Percentiles rank a stretch among this genome's conserved stretches.
phyloP scores from a whole-genome alignment of 257 asterid genomes.

The Capsicum rhomboideum region DNA sequence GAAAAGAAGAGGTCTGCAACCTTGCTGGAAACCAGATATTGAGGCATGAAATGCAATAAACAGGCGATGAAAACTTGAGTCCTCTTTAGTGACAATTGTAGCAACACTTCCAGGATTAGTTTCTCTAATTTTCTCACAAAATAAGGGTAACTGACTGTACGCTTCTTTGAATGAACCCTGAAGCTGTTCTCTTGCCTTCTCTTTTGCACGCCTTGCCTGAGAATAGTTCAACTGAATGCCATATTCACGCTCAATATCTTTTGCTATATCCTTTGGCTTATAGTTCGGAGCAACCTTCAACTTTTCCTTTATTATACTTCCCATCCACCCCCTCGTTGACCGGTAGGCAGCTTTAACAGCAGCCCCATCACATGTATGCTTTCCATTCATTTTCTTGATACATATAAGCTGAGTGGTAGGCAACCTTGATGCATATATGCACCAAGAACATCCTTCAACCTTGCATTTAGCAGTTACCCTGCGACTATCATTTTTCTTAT shows the following conservation, averaged over 20 bases:
- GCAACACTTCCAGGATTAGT: conserved; percentile 95
- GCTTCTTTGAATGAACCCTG: conserved; percentile 97
- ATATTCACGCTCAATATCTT: conserved; percentile 88
- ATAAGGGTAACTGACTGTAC: conserved; percentile 73
- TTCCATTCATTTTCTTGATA: conserved; percentile 80
- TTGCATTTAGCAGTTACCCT: conserved; percentile 98
- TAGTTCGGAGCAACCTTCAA: conserved; percentile 82
- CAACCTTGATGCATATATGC: conserved; percentile 87
- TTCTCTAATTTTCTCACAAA: conserved; percentile 86
- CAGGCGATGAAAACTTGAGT: conserved; percentile 79
- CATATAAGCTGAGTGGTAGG: conserved; percentile 91
- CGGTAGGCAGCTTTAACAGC: conserved; percentile 87
- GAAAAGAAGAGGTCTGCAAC: conserved; percentile 84
- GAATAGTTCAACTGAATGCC: conserved; percentile 96
- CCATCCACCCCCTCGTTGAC: conserved; percentile 97
- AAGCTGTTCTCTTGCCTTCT: conserved; percentile 96
- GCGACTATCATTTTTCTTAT: conserved; percentile 94
- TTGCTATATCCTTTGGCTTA: conserved; percentile 90
- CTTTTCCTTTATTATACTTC: conserved; percentile 87
- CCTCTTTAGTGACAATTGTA: conserved; percentile 78
- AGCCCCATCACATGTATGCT: conserved; percentile 89
- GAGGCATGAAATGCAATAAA: conserved; percentile 92
- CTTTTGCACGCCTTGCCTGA: conserved; percentile 99
- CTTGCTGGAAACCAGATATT: conserved; percentile 69
- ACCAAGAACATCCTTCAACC: conserved; percentile 94